Percentiles rank a stretch among this genome's conserved stretches.
Evolutionary conservation across 176 grass and related monocot species (phyloP).

Genomic region (Puccinellia tenuiflora): DNA sequence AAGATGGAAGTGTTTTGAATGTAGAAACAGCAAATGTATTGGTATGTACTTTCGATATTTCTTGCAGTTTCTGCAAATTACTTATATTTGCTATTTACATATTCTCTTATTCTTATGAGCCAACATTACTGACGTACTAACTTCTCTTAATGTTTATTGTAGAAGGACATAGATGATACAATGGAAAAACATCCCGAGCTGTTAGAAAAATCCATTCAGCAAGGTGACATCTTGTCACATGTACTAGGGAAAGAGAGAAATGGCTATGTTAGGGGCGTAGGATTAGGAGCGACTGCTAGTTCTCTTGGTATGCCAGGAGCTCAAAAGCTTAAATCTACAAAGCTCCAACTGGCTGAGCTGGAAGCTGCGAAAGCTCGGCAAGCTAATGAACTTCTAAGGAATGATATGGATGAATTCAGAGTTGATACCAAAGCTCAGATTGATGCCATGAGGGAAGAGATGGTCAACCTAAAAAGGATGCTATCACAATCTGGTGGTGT

Average conservation of each 20-base stretch:
- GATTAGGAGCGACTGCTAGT: background rate
- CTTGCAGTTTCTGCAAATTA: background rate
- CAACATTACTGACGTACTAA: background rate
- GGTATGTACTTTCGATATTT: background rate
- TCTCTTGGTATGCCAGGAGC: background rate
- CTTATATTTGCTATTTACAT: background rate
- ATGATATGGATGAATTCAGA: background rate
- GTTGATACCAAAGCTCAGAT: background rate
- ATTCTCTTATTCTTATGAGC: background rate
- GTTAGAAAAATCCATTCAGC: background rate
- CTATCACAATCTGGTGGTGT: background rate
- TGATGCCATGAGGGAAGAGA: background rate
- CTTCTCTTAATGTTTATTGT: background rate
- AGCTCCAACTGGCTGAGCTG: background rate
- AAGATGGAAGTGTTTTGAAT: background rate
- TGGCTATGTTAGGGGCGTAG: background rate
- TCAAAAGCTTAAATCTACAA: background rate
- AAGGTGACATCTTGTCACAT: background rate
- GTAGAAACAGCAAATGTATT: background rate
- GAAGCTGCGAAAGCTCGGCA: background rate
- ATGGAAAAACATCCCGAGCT: background rate
- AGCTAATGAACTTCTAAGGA: background rate
- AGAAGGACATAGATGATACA: background rate
- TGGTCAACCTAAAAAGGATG: background rate
- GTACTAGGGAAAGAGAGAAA: background rate